These are phyloP conservation scores for Xylaria sp. DNA, from an alignment of 2,329 filamentous ascomycete genomes.

Conservation along the genomic window DNA sequence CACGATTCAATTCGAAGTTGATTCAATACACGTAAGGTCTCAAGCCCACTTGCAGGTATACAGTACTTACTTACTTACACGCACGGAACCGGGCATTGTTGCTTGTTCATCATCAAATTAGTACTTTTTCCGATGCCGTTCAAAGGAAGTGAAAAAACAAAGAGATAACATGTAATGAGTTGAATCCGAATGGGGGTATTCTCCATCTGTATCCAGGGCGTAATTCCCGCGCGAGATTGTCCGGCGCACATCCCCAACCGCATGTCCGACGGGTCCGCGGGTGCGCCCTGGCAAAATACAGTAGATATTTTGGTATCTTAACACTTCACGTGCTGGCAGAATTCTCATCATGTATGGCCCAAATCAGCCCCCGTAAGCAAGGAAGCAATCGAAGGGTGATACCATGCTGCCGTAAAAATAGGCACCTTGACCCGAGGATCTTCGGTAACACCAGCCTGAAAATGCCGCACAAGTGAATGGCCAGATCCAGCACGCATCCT, in stretches of 20 bases:
- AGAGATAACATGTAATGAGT: neutral
- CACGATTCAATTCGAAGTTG: slow-evolving; percentile 14
- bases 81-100: neutral
- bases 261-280: slow-evolving; percentile 31
- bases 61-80: slow-evolving; percentile 13
- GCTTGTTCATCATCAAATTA: neutral
- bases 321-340: neutral
- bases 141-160: no score
- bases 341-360: neutral
- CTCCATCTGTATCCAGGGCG: slow-evolving; percentile 14
- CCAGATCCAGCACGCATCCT: slow-evolving; percentile 22
- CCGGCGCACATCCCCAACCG: slow-evolving; percentile 36
- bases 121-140: neutral
- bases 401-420: neutral
- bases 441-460: neutral
- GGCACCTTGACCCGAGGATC: neutral
- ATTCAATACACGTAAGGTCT: slow-evolving; percentile 5
- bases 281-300: neutral
- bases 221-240: slow-evolving; percentile 22
- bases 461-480: neutral
- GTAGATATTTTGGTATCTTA: neutral
- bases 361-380: neutral
- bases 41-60: slow-evolving; percentile 26
- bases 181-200: slow-evolving; percentile 11
- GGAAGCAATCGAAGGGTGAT: neutral